These are phyloP conservation scores for Blepharisma stoltei DNA, from an alignment of 73 alveolate genomes.

Conservation along the genomic window DNA sequence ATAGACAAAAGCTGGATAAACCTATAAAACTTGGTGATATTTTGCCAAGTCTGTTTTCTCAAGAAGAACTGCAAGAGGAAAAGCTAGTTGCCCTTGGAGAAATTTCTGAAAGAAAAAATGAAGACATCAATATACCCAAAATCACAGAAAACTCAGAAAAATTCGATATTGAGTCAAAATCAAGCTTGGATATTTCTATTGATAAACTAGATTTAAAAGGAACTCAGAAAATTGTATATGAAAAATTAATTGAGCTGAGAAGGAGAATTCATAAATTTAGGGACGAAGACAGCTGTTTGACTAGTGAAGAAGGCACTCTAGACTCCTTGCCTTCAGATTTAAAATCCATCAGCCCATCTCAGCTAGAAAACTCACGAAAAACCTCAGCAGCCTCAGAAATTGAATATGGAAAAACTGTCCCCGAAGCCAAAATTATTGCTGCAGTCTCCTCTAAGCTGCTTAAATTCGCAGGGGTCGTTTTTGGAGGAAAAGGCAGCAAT, in stretches of 20 bases:
- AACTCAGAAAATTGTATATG: constrained; percentile 17
- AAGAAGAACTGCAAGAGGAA: constrained; percentile 24
- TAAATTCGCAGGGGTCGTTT: neutral
- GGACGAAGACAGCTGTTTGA: neutral
- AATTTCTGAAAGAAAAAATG: neutral
- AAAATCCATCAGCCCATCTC: neutral
- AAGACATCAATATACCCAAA: neutral
- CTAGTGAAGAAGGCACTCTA: neutral
- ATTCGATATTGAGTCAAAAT: neutral
- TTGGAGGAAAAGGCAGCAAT: constrained; percentile 11
- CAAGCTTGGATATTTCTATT: neutral
- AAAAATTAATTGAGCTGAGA: constrained; percentile 13
- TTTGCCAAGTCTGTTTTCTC: constrained; percentile 17
- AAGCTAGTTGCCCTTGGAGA: constrained; percentile 8
- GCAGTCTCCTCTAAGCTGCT: neutral
- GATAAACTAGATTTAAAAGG: constrained; percentile 7
- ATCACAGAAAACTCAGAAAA: neutral
- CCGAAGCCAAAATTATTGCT: no score
- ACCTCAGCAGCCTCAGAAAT: neutral
- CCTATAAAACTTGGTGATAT: constrained; percentile 3
- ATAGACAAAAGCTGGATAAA: neutral
- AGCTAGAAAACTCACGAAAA: neutral
- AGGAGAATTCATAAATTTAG: neutral
- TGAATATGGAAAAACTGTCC: neutral
- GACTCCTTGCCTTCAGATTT: neutral